Conservation (phyloP, 176 grass and related monocot species). For the Oryza meyeriana region DNA sequence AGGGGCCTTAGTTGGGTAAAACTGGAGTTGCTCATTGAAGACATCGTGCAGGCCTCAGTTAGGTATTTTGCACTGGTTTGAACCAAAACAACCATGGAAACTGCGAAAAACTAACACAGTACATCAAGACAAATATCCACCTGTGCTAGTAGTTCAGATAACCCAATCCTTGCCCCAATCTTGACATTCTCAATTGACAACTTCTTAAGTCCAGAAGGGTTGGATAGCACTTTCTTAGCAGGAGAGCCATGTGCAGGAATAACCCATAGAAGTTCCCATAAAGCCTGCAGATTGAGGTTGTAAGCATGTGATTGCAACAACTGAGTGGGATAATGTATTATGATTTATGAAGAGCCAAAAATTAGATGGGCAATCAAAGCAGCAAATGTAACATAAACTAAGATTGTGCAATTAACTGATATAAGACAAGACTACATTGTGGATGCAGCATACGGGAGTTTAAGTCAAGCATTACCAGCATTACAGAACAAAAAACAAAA, state of each 20-base stretch:
- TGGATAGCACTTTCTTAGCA: constrained; percentile 47
- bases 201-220: constrained; percentile 68
- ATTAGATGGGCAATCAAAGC: not conserved
- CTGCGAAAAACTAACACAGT: constrained; percentile 12
- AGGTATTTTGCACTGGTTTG: not conserved
- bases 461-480: not conserved
- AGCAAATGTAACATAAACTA: not conserved
- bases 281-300: constrained; percentile 54
- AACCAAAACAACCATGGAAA: not conserved
- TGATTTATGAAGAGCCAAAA: not conserved
- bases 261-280: constrained; percentile 98
- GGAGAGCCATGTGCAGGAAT: constrained; percentile 60
- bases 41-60: not conserved
- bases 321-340: not conserved
- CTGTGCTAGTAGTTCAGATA: constrained; percentile 87
- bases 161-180: constrained; percentile 57
- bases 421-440: not conserved
- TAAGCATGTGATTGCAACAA: not conserved
- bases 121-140: constrained; percentile 37
- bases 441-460: not conserved
- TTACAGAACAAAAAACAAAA: not conserved
- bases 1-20: not conserved
- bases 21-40: not conserved
- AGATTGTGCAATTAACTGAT: not conserved
- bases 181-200: constrained; percentile 87